Percentiles rank a stretch among this genome's conserved stretches.
Conservation (phyloP, 164 flowering plant species). For the Aristolochia californica region DNA sequence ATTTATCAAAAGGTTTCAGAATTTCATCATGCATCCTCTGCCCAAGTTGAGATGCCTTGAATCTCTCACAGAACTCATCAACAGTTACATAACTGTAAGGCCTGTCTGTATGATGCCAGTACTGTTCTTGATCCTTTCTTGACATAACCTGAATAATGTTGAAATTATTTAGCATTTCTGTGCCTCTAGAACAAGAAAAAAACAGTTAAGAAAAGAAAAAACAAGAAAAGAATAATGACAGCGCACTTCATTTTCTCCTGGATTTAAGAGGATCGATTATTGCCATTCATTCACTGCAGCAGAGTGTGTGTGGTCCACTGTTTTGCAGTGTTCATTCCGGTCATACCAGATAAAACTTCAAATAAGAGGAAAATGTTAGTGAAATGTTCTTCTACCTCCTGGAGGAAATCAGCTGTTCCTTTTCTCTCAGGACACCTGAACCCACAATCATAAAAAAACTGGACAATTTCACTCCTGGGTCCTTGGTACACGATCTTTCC, state of each 20-base stretch:
- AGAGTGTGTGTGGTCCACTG: no score
- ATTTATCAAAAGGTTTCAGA: constrained; percentile 23
- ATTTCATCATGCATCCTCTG: constrained; percentile 31
- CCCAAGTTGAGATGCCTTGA: constrained; percentile 30
- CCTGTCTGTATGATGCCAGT: constrained; percentile 29
- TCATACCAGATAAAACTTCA: no score
- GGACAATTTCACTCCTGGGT: constrained; percentile 25
- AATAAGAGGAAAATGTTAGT: no score
- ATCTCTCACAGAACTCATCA: constrained; percentile 24
- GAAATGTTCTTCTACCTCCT: constrained; percentile 23
- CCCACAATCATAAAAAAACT: constrained; percentile 40
- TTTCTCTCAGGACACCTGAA: constrained; percentile 50
- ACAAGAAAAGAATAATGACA: neutral
- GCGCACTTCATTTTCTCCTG: no score
- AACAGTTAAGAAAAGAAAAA: neutral
- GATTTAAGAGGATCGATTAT: no score
- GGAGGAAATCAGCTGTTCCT: constrained; percentile 46
- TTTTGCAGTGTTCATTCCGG: no score
- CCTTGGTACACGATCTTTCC: constrained; percentile 48
- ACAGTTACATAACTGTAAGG: constrained; percentile 42
- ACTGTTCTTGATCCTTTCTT: constrained; percentile 53
- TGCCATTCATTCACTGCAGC: no score
- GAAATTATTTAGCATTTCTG: neutral
- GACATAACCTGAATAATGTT: constrained; percentile 38
- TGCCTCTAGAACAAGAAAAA: no score